A percentile compares a stretch with the other conserved stretches of the same genome.
Evolutionary conservation across 495 filamentous ascomycete genomes (phyloP).

Genomic region (Articulospora tetracladia): DNA sequence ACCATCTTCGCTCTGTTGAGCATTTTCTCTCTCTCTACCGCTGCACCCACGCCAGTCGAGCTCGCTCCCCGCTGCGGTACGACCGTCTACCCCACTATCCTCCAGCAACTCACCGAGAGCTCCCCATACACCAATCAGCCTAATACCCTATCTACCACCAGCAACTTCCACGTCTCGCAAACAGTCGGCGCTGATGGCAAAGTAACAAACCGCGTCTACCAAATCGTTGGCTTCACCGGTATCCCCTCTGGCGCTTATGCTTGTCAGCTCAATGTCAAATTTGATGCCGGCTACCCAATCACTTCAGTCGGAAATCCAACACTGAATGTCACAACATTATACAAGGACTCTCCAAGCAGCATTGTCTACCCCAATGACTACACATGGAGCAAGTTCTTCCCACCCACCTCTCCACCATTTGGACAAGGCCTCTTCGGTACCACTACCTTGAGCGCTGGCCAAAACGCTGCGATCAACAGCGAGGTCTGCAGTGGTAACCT

Average conservation of each 20-base stretch:
- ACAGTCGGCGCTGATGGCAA: conserved; percentile 1
- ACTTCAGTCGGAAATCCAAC: conserved; percentile 11
- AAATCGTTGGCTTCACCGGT: conserved; percentile 18
- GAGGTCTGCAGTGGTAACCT: conserved; percentile 13
- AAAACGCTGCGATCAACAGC: conserved; percentile 13
- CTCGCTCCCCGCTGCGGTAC: conserved; percentile 24
- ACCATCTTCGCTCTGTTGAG: conserved; percentile 11
- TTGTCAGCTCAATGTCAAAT: conserved; percentile 19
- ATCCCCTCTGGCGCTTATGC: conserved; percentile 16
- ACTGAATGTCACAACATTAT: conserved; percentile 16
- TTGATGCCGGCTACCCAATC: conserved; percentile 14
- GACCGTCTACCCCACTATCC: conserved; percentile 13
- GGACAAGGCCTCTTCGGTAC: conserved; percentile 21
- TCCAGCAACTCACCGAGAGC: conserved; percentile 16
- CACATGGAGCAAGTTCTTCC: conserved; percentile 11
- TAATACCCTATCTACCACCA: conserved; percentile 6
- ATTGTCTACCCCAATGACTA: conserved; percentile 14
- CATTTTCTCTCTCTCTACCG: conserved; percentile 13
- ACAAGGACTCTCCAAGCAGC: neutral
- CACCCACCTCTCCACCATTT: neutral
- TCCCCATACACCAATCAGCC: neutral
- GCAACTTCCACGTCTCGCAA: conserved; percentile 17
- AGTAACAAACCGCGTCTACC: conserved; percentile 16
- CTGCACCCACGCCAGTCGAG: conserved; percentile 17
- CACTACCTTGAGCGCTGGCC: conserved; percentile 1